These are phyloP conservation scores for Lachancea waltii DNA, from an alignment of 805 yeast species.

Conservation along the genomic window DNA sequence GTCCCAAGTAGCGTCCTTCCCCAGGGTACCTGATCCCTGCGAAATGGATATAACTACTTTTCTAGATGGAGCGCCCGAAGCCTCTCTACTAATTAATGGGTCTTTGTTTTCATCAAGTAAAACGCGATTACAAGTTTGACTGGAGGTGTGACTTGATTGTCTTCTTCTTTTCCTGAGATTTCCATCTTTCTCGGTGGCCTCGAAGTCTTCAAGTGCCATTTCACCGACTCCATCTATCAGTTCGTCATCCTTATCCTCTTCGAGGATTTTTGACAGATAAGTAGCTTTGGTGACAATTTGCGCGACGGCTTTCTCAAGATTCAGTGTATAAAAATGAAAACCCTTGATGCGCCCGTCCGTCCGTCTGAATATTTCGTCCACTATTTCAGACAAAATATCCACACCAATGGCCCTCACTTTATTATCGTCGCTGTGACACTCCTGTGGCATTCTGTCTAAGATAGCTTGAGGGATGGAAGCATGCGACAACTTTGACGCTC, in stretches of 20 bases:
- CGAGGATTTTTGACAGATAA: constrained; percentile 44
- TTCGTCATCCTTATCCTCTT: constrained; percentile 37
- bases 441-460: constrained; percentile 46
- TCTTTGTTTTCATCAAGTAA: constrained; percentile 29
- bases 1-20: constrained; percentile 94
- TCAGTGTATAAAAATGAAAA: constrained; percentile 87
- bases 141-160: constrained; percentile 26
- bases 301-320: constrained; percentile 88
- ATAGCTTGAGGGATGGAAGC: constrained; percentile 68
- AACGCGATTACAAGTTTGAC: constrained; percentile 38
- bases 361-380: constrained; percentile 46
- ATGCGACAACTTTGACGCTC: constrained; percentile 86
- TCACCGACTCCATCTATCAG: constrained; percentile 30
- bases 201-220: constrained; percentile 17
- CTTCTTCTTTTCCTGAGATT: constrained; percentile 27
- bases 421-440: constrained; percentile 64
- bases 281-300: constrained; percentile 63
- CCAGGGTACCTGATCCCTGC: constrained; percentile 75
- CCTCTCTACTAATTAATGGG: constrained; percentile 19
- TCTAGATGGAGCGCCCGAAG: constrained; percentile 36
- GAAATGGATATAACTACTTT: constrained; percentile 69
- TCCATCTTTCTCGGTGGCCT: constrained; percentile 12
- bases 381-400: constrained; percentile 57
- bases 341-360: constrained; percentile 63
- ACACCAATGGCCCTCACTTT: constrained; percentile 78